Evolutionary conservation across 2,329 filamentous ascomycete species (phyloP).

Genomic region (Cordyceps tenuipes): DNA sequence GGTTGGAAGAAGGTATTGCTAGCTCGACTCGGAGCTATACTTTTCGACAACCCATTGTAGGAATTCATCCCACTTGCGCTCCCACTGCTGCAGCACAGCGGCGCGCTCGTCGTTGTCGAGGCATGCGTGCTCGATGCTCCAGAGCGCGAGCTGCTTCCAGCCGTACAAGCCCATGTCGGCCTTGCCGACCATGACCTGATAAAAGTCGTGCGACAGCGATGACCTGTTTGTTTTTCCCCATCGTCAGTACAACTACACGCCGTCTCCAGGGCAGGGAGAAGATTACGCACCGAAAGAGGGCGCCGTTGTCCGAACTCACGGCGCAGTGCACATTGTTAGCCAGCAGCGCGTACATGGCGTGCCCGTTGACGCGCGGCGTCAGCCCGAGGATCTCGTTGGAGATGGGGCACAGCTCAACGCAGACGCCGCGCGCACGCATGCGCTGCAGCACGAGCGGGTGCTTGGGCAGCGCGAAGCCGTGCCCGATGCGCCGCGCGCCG

Average conservation of each 20-base stretch:
- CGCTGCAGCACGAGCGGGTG: conserved; percentile 58
- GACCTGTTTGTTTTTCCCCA: conserved; percentile 38
- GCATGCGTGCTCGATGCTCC: conserved; percentile 56
- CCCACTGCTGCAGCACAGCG: conserved; percentile 37
- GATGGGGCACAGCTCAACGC: conserved; percentile 69
- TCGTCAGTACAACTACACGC: too few relatives aligned
- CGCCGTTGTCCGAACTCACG: conserved; percentile 67
- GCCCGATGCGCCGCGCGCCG: conserved; percentile 60
- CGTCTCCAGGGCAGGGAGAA: too few relatives aligned
- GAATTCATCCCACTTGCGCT: conserved; percentile 49
- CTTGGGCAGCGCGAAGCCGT: conserved; percentile 61
- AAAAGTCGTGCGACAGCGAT: conserved; percentile 67
- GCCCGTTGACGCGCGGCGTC: conserved; percentile 55
- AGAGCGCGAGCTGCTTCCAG: conserved; percentile 59
- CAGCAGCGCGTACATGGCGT: conserved; percentile 58
- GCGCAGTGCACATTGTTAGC: conserved; percentile 69
- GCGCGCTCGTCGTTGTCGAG: conserved; percentile 35
- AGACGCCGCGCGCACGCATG: conserved; percentile 56
- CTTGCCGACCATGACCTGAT: conserved; percentile 64
- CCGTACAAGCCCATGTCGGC: conserved; percentile 58
- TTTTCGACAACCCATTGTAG: conserved; percentile 41
- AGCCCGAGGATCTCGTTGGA: conserved; percentile 69
- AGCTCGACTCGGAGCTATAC: conserved; percentile 21
- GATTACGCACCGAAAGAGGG: conserved; percentile 51
- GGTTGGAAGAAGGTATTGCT: too few relatives aligned